Evolutionary conservation across 352 stramenopile species (phyloP).

Genomic region (Phytophthora boehmeriae): DNA sequence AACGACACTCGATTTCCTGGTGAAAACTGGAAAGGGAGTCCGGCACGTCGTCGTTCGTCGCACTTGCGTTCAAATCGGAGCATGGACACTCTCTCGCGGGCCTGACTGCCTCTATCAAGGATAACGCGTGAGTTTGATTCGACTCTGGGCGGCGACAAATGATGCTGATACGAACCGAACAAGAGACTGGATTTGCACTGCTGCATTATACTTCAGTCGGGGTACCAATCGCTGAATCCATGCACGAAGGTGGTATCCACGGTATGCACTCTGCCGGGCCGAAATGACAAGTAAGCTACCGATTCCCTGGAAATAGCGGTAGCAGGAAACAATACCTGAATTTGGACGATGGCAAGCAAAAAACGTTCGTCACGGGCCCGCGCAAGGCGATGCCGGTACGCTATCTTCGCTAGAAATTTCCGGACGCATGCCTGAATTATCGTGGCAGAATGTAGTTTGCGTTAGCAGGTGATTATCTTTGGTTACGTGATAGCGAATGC

Average conservation of each 20-base stretch:
- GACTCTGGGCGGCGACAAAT: background rate
- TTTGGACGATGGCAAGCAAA: conserved; percentile 41
- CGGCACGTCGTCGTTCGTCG: conserved; percentile 37
- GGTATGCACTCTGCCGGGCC: conserved; percentile 37
- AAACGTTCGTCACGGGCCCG: conserved; percentile 53
- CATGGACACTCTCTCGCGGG: conserved; percentile 53
- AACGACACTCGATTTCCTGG: conserved; percentile 40
- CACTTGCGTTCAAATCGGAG: conserved; percentile 58
- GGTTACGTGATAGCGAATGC: background rate
- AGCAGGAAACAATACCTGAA: conserved; percentile 44
- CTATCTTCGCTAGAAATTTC: conserved; percentile 55
- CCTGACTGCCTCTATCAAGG: conserved; percentile 47
- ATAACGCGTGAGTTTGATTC: too few relatives aligned
- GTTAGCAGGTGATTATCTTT: too few relatives aligned
- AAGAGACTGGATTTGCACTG: conserved; percentile 60
- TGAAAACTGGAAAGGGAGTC: conserved; percentile 48
- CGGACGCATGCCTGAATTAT: conserved; percentile 40
- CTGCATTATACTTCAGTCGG: conserved; percentile 41
- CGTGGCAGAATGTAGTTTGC: background rate
- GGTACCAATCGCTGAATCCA: conserved; percentile 52
- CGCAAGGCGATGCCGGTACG: conserved; percentile 42
- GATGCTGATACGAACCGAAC: conserved; percentile 39
- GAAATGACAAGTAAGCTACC: conserved; percentile 1
- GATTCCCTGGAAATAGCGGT: background rate
- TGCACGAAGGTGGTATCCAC: conserved; percentile 48